These are phyloP conservation scores for Trichoderma asperellum DNA, from an alignment of 2,329 filamentous ascomycete genomes.

Conservation along the genomic window DNA sequence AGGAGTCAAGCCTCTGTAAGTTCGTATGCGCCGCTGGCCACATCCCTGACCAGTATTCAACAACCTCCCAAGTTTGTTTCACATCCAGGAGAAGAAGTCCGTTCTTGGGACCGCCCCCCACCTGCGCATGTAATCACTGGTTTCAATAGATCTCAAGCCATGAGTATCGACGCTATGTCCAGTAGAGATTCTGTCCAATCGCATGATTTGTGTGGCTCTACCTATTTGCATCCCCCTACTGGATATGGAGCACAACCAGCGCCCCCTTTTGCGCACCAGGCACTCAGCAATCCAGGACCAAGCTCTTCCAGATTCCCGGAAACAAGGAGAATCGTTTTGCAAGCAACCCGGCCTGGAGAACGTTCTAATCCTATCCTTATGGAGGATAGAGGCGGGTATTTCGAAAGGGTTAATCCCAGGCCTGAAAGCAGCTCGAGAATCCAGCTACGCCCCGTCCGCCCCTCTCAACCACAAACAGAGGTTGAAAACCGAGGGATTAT, in stretches of 20 bases:
- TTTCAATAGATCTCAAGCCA: conserved; percentile 1
- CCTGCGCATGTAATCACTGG: neutral
- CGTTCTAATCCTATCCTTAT: conserved; percentile 44
- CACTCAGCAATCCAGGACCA: conserved; percentile 31
- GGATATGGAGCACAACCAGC: conserved; percentile 8
- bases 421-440: conserved; percentile 11
- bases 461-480: neutral
- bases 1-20: conserved; percentile 35
- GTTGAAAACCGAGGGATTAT: conserved; percentile 13
- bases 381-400: conserved; percentile 47
- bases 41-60: conserved; percentile 28
- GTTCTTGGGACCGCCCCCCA: conserved; percentile 27
- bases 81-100: conserved; percentile 30
- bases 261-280: conserved; percentile 21
- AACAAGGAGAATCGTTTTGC: conserved; percentile 39
- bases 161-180: conserved; percentile 9
- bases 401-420: conserved; percentile 39
- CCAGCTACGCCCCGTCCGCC: conserved; percentile 28
- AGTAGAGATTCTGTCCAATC: conserved; percentile 26
- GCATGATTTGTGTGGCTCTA: conserved; percentile 12
- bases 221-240: conserved; percentile 5
- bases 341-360: conserved; percentile 39
- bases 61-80: conserved; percentile 33
- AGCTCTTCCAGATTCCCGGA: conserved; percentile 31
- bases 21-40: conserved; percentile 31